Evolutionary conservation across 371 early-diverging fungal genomes (phyloP).

Genomic region (Actinomucor elegans): DNA sequence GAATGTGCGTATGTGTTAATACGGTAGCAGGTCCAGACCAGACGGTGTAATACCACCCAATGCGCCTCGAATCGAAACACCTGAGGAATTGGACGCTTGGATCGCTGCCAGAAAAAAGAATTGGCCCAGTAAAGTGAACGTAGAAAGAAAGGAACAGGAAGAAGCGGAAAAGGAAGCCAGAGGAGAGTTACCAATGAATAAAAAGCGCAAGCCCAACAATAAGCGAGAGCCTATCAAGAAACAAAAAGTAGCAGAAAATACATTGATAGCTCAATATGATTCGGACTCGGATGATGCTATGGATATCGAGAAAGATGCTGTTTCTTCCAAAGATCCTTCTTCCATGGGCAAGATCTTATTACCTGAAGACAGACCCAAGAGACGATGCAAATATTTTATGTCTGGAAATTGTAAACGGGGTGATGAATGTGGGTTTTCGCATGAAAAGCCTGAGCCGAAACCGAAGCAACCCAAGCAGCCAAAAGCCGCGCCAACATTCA

Average conservation of each 20-base stretch:
- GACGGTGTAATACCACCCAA: conserved; percentile 45
- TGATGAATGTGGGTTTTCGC: conserved; percentile 47
- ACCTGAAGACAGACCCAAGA: conserved; percentile 24
- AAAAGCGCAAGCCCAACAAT: background rate
- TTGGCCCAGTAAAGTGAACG: conserved; percentile 65
- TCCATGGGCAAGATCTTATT: conserved; percentile 41
- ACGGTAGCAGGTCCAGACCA: conserved; percentile 31
- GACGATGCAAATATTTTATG: conserved; percentile 50
- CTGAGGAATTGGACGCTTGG: conserved; percentile 69
- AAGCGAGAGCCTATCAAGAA: too few relatives aligned
- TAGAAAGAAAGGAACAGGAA: conserved; percentile 48
- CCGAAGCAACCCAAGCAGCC: conserved; percentile 28
- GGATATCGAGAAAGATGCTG: conserved; percentile 53
- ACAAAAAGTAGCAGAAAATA: conserved; percentile 5
- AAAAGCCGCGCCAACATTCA: conserved; percentile 11
- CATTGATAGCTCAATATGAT: conserved; percentile 9
- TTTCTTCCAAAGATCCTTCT: conserved; percentile 56
- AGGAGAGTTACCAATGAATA: conserved; percentile 24
- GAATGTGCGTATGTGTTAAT: too few relatives aligned
- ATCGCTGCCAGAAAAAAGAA: conserved; percentile 66
- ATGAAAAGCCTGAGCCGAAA: conserved; percentile 37
- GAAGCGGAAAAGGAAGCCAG: conserved; percentile 26
- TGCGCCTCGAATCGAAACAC: conserved; percentile 52
- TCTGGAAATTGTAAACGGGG: conserved; percentile 47
- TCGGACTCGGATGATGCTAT: conserved; percentile 32